Evolutionary conservation across 1,139 yeast genomes (phyloP).

Genomic region (Yamadazyma diddensiae): DNA sequence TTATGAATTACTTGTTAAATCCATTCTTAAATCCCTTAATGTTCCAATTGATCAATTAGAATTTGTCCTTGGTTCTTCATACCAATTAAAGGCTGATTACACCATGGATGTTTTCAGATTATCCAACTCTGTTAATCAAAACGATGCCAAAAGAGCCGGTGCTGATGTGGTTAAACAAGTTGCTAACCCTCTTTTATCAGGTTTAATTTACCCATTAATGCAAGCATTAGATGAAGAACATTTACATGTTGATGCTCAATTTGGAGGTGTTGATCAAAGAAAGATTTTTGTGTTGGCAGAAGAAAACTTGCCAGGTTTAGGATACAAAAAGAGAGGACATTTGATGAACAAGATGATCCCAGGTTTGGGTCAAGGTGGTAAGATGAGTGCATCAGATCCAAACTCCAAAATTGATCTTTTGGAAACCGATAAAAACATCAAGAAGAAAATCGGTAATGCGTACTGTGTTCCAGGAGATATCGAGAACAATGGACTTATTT

Average conservation of each 20-base stretch:
- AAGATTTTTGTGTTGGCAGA: constrained; percentile 97
- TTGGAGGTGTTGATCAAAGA: constrained; percentile 99
- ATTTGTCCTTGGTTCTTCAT: constrained; percentile 84
- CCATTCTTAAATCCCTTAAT: constrained; percentile 79
- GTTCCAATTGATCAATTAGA: constrained; percentile 88
- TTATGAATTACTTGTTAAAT: constrained; percentile 79
- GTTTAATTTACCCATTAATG: constrained; percentile 96
- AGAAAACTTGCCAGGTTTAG: constrained; percentile 81
- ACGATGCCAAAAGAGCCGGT: constrained; percentile 98
- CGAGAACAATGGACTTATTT: constrained; percentile 84
- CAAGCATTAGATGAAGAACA: constrained; percentile 97
- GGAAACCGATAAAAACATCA: constrained; percentile 84
- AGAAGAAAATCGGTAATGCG: constrained; percentile 89
- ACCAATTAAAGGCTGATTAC: constrained; percentile 75
- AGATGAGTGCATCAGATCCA: constrained; percentile 99
- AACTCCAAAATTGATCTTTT: constrained; percentile 92
- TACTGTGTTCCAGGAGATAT: constrained; percentile 95
- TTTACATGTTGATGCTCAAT: constrained; percentile 87
- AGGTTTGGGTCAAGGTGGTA: constrained; percentile 94
- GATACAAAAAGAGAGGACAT: constrained; percentile 97
- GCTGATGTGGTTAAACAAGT: constrained; percentile 99
- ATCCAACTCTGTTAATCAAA: constrained; percentile 81
- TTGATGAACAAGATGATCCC: constrained; percentile 99
- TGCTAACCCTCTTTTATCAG: constrained; percentile 86
- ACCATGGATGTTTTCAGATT: constrained; percentile 86